Conservation (phyloP, 768 basidiomycete species). For the Leccinum arenicola region DNA sequence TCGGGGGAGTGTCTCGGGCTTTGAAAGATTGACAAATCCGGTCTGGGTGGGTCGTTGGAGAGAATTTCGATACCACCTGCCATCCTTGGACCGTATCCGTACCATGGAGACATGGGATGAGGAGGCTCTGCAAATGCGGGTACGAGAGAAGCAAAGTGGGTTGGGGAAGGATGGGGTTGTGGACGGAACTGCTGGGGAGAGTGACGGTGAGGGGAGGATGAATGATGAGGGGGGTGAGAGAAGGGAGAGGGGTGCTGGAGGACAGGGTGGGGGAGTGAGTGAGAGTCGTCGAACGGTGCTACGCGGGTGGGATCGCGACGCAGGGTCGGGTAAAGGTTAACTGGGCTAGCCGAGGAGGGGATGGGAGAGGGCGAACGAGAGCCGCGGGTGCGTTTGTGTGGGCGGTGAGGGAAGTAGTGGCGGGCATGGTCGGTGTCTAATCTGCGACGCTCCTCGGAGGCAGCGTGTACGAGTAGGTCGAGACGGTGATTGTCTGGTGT, state of each 20-base stretch:
- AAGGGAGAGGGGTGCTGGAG: conserved; percentile 14
- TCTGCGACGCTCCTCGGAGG: conserved; percentile 60
- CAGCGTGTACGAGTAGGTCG: conserved; percentile 70
- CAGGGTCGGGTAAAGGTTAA: conserved; percentile 21
- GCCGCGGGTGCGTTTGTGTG: conserved; percentile 23
- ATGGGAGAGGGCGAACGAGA: conserved; percentile 14
- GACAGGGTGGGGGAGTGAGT: conserved; percentile 1
- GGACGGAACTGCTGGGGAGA: conserved; percentile 18
- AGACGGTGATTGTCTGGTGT: conserved; percentile 33
- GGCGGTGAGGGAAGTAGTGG: conserved; percentile 2
- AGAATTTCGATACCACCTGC: conserved; percentile 27
- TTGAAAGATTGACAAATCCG: conserved; percentile 13
- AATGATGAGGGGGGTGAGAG: conserved; percentile 10
- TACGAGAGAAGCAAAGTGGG: not conserved
- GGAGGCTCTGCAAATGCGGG: not conserved
- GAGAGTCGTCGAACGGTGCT: conserved; percentile 10
- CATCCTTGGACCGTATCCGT: conserved; percentile 25
- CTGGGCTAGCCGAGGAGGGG: conserved; percentile 21
- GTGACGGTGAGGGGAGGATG: conserved; percentile 20
- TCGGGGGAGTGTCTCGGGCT: conserved; percentile 17
- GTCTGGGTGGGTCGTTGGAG: conserved; percentile 15
- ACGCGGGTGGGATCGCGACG: conserved; percentile 17
- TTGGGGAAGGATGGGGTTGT: conserved; percentile 14
- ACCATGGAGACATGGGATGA: conserved; percentile 18
- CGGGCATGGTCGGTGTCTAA: conserved; percentile 24